Base-by-base conservation (phyloP, 352 stramenopile genomes). In the Globisporangium canariense region DNA sequence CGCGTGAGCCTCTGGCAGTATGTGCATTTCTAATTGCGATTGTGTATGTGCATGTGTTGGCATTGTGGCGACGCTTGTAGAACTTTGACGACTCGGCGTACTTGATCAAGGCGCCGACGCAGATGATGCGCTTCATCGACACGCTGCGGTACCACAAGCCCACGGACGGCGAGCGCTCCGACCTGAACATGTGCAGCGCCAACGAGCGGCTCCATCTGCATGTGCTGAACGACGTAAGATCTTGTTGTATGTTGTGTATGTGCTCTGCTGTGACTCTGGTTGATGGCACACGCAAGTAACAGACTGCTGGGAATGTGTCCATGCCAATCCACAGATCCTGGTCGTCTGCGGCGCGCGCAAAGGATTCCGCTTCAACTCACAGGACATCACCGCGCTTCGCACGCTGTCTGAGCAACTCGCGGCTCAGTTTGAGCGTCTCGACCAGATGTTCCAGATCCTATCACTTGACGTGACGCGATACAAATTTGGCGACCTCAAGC, bases 121-220 rank as follows among this genome's bases (percentile, higher is more conserved):
- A 90, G 60, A 88, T 89, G 76, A 78, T 95, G 79, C 85, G 87
- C 58, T 83, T 93, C 50, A 79, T 95, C 49, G 87, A 95, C 62
- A 76, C 74, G 8, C 67, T 95, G 62, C 83, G 87, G n/a, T 95
- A 91, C 62, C 87, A 95, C 66, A 91, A 91, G 34, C 87, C 87
- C 6, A 93, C 85, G n/a, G 47, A 71, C 4, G 75, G 87, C 30
- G 87, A 95, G 66, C 81, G 82, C 59, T 62, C 74, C 34, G 68
- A 78, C 46, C 72, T 93, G 40, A 93, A 93, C 60, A 63, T 95
- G 16, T 85, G 76, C 60, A 91, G 83, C 60, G 81, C 79, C 45
- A 86, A 71, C 0, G 87, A 94, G 65, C 76, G 87, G 1, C 73
- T 95, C 25, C 85, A 76, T 57, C 64, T 95, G n/a, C 87, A 95